Conservation (phyloP, 768 basidiomycete genomes). For the Leccinum boreale region DNA sequence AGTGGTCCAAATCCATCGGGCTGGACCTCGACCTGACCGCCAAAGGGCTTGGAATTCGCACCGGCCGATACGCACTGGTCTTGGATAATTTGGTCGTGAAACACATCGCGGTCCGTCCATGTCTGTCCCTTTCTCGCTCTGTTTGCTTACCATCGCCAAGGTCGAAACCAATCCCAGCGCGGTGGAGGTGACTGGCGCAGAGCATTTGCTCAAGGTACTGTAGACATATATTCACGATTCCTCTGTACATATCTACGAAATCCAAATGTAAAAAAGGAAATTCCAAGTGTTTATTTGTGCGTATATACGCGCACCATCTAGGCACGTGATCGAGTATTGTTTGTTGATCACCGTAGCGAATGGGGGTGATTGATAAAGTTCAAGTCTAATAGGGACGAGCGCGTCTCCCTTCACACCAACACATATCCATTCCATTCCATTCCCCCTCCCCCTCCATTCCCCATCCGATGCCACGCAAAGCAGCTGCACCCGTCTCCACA, state of each 20-base stretch:
- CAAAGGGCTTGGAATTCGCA: conserved; percentile 54
- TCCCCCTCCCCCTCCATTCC: neutral
- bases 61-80: conserved; percentile 59
- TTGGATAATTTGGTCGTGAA: conserved; percentile 70
- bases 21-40: conserved; percentile 51
- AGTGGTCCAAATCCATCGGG: conserved; percentile 56
- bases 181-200: conserved; percentile 12
- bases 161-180: conserved; percentile 9
- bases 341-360: conserved; percentile 30
- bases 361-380: conserved; percentile 31
- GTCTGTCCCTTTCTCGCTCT: neutral
- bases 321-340: conserved; percentile 34
- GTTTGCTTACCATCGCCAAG: conserved; percentile 4
- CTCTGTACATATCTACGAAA: too few relatives aligned
- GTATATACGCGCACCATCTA: conserved; percentile 28
- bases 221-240: conserved; percentile 1
- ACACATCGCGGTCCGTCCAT: conserved; percentile 51
- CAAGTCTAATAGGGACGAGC: conserved; percentile 28
- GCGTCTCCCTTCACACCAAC: conserved; percentile 27
- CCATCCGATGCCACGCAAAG: conserved; percentile 65
- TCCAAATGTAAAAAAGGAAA: neutral
- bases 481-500: conserved; percentile 43
- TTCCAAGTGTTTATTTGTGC: conserved; percentile 21
- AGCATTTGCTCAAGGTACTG: conserved; percentile 11
- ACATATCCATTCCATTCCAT: conserved; percentile 2